Conservation (phyloP, 176 grass and related monocot genomes). For the Olyra latifolia region DNA sequence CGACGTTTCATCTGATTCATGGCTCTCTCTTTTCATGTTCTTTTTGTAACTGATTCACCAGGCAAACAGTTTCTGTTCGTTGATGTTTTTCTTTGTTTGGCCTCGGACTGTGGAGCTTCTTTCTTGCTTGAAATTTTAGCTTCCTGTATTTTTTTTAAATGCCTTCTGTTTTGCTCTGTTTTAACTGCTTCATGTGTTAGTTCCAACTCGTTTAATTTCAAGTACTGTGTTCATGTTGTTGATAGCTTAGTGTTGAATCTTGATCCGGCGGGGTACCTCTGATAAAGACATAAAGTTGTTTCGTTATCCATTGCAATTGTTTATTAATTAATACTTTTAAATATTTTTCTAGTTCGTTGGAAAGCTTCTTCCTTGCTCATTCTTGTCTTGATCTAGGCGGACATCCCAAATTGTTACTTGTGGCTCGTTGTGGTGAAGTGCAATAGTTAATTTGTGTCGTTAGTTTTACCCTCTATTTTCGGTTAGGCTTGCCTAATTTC, state of each 20-base stretch:
- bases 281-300: conserved; percentile 1
- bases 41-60: background rate
- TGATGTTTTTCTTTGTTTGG: background rate
- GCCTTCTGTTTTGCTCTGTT: background rate
- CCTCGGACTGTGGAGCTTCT: background rate
- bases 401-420: background rate
- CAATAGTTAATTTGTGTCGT: background rate
- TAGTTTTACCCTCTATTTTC: background rate
- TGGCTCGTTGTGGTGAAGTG: background rate
- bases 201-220: background rate
- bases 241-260: background rate
- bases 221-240: background rate
- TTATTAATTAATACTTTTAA: background rate
- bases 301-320: background rate
- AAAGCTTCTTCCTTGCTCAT: too few species aligned
- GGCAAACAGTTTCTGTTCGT: background rate
- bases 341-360: too few species aligned
- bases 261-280: background rate
- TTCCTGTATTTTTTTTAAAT: background rate
- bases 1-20: background rate
- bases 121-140: background rate
- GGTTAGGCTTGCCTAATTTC: background rate
- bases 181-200: background rate
- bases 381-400: background rate
- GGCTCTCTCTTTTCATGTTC: background rate